These are phyloP conservation scores for Claviceps spartinae DNA, from an alignment of 2,329 filamentous ascomycete genomes.

Conservation along the genomic window DNA sequence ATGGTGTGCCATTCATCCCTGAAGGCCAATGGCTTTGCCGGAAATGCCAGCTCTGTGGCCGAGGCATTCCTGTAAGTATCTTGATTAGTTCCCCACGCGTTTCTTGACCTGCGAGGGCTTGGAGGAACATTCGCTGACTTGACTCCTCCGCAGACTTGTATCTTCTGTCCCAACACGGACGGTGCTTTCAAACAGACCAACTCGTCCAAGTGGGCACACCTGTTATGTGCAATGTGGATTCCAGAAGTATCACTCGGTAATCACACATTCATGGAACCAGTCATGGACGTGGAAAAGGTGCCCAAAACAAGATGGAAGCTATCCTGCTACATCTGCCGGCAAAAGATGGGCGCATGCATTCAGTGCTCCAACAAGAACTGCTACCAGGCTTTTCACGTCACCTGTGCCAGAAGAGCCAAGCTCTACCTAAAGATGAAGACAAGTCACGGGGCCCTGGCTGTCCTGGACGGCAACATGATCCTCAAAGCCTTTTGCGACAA, in stretches of 20 bases:
- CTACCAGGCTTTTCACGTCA: conserved; percentile 94
- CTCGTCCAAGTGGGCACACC: conserved; percentile 88
- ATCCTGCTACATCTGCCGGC: conserved; percentile 90
- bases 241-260: conserved; percentile 93
- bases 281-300: conserved; percentile 96
- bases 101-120: too few relatives aligned
- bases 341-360: conserved; percentile 96
- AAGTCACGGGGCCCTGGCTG: conserved; percentile 61
- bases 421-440: conserved; percentile 96
- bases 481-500: conserved; percentile 94
- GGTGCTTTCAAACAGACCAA: conserved; percentile 98
- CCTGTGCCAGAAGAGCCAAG: conserved; percentile 76
- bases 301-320: conserved; percentile 89
- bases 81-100: too few relatives aligned
- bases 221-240: conserved; percentile 97
- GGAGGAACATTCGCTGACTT: background rate
- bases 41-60: conserved; percentile 89
- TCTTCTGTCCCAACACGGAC: conserved; percentile 95
- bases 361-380: conserved; percentile 97
- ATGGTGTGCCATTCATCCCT: conserved; percentile 95
- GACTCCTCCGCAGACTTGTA: conserved; percentile 54
- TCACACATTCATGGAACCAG: conserved; percentile 93
- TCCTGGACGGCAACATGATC: conserved; percentile 65
- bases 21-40: conserved; percentile 97
- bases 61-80: conserved; percentile 61